phyloP scores from a whole-genome alignment of 1,284 basidiomycete genomes.

The Exobasidium cylindrosporum region DNA sequence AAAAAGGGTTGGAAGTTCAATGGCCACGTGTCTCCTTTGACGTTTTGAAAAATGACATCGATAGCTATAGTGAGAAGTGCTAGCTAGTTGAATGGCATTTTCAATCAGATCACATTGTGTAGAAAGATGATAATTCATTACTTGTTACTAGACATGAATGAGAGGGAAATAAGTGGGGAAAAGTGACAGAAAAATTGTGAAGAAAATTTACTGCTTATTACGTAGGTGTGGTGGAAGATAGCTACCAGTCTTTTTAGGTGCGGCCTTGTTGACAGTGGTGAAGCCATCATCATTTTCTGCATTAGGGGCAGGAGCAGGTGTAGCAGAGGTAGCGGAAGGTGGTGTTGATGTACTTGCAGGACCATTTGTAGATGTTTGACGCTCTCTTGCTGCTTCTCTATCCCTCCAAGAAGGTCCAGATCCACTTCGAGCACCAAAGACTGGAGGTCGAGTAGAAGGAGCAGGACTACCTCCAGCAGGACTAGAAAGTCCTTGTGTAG shows the following conservation, averaged over 20 bases:
- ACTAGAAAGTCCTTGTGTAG: not conserved
- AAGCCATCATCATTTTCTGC: slow-evolving; percentile 28
- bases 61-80: no score
- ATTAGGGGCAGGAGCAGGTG: slow-evolving; percentile 15
- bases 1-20: no score
- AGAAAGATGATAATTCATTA: no score
- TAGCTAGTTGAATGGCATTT: no score
- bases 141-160: no score
- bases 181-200: not conserved
- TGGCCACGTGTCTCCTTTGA: no score
- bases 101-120: no score
- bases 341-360: slow-evolving; percentile 12
- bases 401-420: not conserved
- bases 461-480: not conserved
- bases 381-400: not conserved
- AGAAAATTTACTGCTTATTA: not conserved
- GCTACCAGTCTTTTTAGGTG: slow-evolving; percentile 16
- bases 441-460: not conserved
- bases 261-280: slow-evolving; percentile 28
- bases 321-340: slow-evolving; percentile 16
- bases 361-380: not conserved
- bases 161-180: not conserved
- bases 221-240: slow-evolving; percentile 5
- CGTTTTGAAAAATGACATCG: no score
- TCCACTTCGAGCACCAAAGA: not conserved